These are phyloP conservation scores for Hyphopichia burtonii DNA, from an alignment of 1,139 yeast genomes.

Conservation along the genomic window DNA sequence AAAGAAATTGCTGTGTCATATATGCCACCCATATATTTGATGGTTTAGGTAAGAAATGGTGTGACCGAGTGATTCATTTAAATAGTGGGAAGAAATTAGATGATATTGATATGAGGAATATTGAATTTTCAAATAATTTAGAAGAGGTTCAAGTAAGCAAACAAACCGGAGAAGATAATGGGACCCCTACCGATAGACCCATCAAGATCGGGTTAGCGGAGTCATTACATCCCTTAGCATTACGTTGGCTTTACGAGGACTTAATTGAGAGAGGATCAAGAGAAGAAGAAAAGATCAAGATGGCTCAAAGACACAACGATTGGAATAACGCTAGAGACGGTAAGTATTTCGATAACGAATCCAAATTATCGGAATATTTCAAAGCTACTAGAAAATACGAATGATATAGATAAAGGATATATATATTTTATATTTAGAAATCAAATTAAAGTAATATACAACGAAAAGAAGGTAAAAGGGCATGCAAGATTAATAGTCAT, in stretches of 20 bases:
- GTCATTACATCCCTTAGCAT: constrained; percentile 69
- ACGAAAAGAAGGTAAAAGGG: background rate
- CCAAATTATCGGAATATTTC: constrained; percentile 49
- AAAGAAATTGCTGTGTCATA: constrained; percentile 67
- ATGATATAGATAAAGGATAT: background rate
- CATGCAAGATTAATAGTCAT: background rate
- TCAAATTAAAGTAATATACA: constrained; percentile 1
- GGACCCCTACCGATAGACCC: constrained; percentile 12
- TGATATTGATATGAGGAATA: constrained; percentile 19
- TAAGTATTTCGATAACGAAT: constrained; percentile 46
- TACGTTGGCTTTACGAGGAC: constrained; percentile 61
- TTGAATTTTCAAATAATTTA: constrained; percentile 14
- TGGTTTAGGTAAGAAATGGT: constrained; percentile 82
- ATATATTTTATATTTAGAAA: constrained; percentile 2
- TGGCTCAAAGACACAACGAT: constrained; percentile 46
- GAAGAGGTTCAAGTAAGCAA: constrained; percentile 1
- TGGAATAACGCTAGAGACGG: constrained; percentile 42
- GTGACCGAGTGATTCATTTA: constrained; percentile 79
- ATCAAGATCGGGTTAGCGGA: constrained; percentile 44
- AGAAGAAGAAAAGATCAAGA: constrained; percentile 47
- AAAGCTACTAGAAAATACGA: constrained; percentile 38
- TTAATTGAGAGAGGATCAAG: constrained; percentile 52
- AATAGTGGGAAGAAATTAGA: constrained; percentile 55
- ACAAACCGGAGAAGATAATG: constrained; percentile 6
- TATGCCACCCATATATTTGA: constrained; percentile 98